Base-by-base conservation (phyloP, 805 yeast genomes). In the Metschnikowia borealis region DNA sequence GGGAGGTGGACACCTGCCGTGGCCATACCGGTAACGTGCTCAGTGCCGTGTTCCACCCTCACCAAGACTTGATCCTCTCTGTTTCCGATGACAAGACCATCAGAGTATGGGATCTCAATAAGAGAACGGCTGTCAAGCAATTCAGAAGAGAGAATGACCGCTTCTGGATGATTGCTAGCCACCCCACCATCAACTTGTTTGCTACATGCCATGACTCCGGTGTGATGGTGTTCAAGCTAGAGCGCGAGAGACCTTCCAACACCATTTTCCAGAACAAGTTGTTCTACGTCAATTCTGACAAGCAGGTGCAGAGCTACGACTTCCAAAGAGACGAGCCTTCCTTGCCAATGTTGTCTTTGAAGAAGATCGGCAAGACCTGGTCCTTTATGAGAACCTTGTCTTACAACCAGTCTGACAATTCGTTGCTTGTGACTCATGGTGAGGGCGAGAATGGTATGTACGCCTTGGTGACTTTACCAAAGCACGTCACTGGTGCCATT, bases 1-100 rank as follows among this genome's bases (percentile, higher is more conserved):
- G 98, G 98, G 99, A 95, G 69, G 96, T 95, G 52, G 99, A 94
- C 67, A 88, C 97, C 26, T 92, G 97, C 70, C 83, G 99, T 64
- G 99, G 99, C 50, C 99, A 94, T 70, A 88, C 96, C 29, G 91
- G 91, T 64, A 90, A 88, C 66, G 96, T 94, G 47, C 83, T 90
- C 46, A 78, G 94, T 68, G 90, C 89, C 36, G 74, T 87, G 47
- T 95, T 95, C 81, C 97, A 94, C 67, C 97, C 98, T 38, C 83
- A 84, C 56, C 94, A 89, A 69, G 97, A 94, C 61, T 75, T 92
- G 64, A 90, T 94, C 56, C 75, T 94, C 46, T 91, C 98, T 34
- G 96, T 90, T 39, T 87, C 96, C 58, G 98, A 94, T 67, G 99
- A 94, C 72, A 90, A 89, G 72, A 92, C 98, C 15, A 82, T 94